A percentile compares a stretch with the other conserved stretches of the same genome.
Evolutionary conservation across 1,284 basidiomycete genomes (phyloP).

Genomic region (Naganishia cerealis): DNA sequence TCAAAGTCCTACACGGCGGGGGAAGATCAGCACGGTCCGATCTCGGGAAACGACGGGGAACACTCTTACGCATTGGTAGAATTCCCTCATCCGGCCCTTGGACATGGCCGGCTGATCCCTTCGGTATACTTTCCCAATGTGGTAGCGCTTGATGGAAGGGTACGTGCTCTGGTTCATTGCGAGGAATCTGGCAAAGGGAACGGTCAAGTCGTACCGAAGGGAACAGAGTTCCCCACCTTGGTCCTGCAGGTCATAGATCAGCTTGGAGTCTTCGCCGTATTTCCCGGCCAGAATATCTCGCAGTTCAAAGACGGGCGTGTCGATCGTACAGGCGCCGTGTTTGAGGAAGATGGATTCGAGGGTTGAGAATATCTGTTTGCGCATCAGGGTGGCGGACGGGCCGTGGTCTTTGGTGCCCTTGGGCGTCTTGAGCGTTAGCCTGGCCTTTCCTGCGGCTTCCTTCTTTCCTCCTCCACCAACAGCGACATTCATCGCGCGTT

Average conservation of each 20-base stretch:
- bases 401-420: conserved; percentile 96
- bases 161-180: conserved; percentile 85
- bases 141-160: conserved; percentile 78
- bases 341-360: conserved; percentile 85
- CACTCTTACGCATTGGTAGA: conserved; percentile 85
- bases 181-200: conserved; percentile 91
- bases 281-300: conserved; percentile 94
- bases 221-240: conserved; percentile 98
- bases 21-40: neutral
- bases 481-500: conserved; percentile 38
- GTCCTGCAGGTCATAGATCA: conserved; percentile 96
- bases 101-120: conserved; percentile 96
- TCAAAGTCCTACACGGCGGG: conserved; percentile 76
- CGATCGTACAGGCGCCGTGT: conserved; percentile 88
- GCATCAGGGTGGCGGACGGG: conserved; percentile 88
- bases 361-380: conserved; percentile 83
- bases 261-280: conserved; percentile 95
- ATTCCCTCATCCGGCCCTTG: conserved; percentile 97
- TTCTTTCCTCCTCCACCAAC: conserved; percentile 26
- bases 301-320: conserved; percentile 97
- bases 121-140: conserved; percentile 96
- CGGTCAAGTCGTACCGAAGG: conserved; percentile 93
- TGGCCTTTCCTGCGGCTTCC: conserved; percentile 38
- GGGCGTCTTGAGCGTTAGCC: conserved; percentile 70
- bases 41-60: neutral